Conservation (phyloP, 495 filamentous ascomycete genomes). For the Hyaloscypha finlandica region DNA sequence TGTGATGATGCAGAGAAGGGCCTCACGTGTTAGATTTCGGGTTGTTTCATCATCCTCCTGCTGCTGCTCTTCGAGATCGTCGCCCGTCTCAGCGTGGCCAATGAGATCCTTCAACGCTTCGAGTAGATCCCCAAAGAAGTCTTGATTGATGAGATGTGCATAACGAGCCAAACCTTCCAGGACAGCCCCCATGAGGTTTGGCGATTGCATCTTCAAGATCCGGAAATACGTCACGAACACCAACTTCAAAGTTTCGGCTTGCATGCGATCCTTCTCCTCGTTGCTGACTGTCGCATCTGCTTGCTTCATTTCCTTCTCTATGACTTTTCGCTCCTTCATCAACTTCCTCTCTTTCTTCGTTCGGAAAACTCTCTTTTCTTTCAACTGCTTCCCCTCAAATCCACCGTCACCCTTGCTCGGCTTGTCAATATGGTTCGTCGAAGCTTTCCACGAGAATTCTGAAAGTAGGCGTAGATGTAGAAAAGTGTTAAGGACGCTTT, state of each 20-base stretch:
- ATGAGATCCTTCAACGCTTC: constrained; percentile 94
- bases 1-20: constrained; percentile 92
- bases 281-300: constrained; percentile 89
- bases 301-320: constrained; percentile 91
- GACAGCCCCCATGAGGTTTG: constrained; percentile 87
- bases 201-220: constrained; percentile 79
- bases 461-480: constrained; percentile 84
- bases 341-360: constrained; percentile 76
- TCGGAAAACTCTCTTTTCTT: constrained; percentile 66
- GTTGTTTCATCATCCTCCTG: constrained; percentile 41
- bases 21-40: constrained; percentile 76
- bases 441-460: constrained; percentile 83
- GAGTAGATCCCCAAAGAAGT: constrained; percentile 95
- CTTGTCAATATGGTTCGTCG: constrained; percentile 69
- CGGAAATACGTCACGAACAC: constrained; percentile 95
- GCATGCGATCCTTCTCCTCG: constrained; percentile 88
- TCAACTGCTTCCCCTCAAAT: constrained; percentile 57
- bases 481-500: constrained; percentile 87
- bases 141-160: constrained; percentile 93
- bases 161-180: constrained; percentile 88
- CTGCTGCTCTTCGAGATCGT: constrained; percentile 48
- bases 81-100: constrained; percentile 58
- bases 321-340: constrained; percentile 76
- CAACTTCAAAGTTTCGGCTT: constrained; percentile 91
- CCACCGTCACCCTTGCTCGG: constrained; percentile 43